Evolutionary conservation across 208 protist species (phyloP).

Genomic region (Novymonas esmeraldas): DNA sequence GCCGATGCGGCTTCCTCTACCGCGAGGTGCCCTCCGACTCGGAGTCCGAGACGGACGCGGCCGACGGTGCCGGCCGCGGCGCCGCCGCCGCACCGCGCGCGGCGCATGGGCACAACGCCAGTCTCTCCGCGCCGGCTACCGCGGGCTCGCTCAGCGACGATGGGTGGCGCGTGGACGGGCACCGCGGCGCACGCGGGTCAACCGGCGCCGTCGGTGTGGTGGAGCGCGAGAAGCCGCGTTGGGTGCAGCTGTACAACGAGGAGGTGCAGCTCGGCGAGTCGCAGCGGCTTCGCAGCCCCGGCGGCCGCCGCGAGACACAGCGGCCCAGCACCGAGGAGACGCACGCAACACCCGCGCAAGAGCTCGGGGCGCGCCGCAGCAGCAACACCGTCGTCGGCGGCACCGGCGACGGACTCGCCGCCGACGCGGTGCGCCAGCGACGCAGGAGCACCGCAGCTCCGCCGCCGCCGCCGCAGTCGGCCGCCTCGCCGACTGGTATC

Average conservation of each 20-base stretch:
- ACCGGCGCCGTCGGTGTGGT: background rate
- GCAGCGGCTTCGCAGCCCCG: background rate
- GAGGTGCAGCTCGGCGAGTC: slow-evolving; percentile 24
- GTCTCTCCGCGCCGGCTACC: too few species aligned
- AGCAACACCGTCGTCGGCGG: background rate
- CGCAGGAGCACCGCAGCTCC: background rate
- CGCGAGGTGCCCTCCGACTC: slow-evolving; percentile 24
- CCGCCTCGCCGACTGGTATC: slow-evolving; percentile 33
- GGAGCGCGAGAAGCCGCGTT: slow-evolving; percentile 40
- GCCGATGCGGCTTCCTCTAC: slow-evolving; percentile 77
- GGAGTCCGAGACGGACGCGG: slow-evolving; percentile 3
- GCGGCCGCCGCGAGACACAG: slow-evolving; percentile 12
- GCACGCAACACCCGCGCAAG: background rate
- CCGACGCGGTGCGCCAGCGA: background rate
- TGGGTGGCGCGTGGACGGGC: slow-evolving; percentile 2
- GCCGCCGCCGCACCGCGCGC: background rate
- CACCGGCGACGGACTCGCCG: background rate
- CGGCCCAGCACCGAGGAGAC: slow-evolving; percentile 4
- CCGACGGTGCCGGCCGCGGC: background rate
- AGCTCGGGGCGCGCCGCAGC: background rate
- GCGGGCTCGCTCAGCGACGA: slow-evolving; percentile 7
- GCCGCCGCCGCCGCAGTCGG: too few species aligned
- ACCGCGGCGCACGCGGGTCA: background rate
- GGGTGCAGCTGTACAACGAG: slow-evolving; percentile 45
- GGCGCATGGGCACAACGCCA: background rate